Percentiles rank a stretch among this genome's conserved stretches.
These are phyloP conservation scores for Phaeophleospora eucalypticola DNA, from an alignment of 2,329 filamentous ascomycete genomes.

Conservation along the genomic window DNA sequence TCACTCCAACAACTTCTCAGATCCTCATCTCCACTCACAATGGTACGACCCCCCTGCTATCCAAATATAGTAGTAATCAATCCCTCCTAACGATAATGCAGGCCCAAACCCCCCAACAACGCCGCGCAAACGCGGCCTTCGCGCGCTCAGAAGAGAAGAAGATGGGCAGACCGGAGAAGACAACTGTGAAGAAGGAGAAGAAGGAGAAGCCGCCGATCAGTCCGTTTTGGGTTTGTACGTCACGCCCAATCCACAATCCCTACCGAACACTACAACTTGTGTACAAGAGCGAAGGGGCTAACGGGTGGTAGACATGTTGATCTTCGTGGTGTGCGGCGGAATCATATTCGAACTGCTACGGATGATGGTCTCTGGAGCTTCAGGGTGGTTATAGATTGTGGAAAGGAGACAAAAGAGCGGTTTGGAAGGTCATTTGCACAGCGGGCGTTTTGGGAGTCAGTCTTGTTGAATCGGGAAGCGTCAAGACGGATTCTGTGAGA, in stretches of 20 bases:
- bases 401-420: neutral
- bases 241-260: no score
- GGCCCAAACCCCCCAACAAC: constrained; percentile 82
- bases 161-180: constrained; percentile 63
- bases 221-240: constrained; percentile 58
- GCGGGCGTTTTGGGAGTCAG: neutral
- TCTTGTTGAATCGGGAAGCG: neutral
- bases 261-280: no score
- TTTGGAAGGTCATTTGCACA: neutral
- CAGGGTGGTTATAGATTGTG: constrained; percentile 6
- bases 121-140: constrained; percentile 75
- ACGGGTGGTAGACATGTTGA: constrained; percentile 48
- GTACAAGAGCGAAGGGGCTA: neutral
- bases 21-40: no score
- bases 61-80: no score
- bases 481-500: neutral
- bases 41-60: neutral
- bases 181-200: constrained; percentile 40
- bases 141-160: constrained; percentile 67
- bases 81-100: constrained; percentile 37
- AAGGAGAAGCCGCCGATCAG: constrained; percentile 47
- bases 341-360: constrained; percentile 55
- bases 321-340: constrained; percentile 61
- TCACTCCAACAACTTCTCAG: no score
- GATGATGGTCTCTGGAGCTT: constrained; percentile 37